Conservation (phyloP, 2,329 filamentous ascomycete genomes). For the Lithohypha guttulata region DNA sequence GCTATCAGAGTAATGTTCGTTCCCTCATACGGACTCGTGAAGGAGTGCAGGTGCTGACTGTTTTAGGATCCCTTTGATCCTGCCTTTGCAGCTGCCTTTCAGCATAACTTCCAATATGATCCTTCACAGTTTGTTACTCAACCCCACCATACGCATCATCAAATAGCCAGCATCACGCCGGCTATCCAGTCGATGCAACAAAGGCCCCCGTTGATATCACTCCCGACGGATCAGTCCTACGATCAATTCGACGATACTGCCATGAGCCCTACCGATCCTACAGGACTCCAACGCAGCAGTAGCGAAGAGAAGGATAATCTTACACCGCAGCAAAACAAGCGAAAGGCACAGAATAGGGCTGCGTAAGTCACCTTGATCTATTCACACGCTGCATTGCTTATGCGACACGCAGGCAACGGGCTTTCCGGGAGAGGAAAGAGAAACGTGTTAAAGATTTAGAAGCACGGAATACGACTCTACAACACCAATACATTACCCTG, state of each 20-base stretch:
- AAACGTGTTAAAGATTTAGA: conserved; percentile 89
- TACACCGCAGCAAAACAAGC: conserved; percentile 46
- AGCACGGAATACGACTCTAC: conserved; percentile 66
- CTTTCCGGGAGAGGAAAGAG: conserved; percentile 93
- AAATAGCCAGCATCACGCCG: conserved; percentile 25
- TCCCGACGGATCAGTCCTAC: neutral
- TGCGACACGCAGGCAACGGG: conserved; percentile 77
- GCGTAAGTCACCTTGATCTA: conserved; percentile 56
- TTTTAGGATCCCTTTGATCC: conserved; percentile 27
- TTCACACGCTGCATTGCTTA: too few relatives aligned
- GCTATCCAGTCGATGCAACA: conserved; percentile 2
- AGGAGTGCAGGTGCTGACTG: conserved; percentile 12
- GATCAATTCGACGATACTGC: neutral
- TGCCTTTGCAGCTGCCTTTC: conserved; percentile 27
- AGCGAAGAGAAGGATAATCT: conserved; percentile 47
- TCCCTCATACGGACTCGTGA: conserved; percentile 12
- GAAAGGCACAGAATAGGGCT: conserved; percentile 62
- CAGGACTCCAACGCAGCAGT: conserved; percentile 29
- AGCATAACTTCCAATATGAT: conserved; percentile 30
- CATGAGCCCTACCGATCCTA: conserved; percentile 21
- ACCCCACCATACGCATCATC: conserved; percentile 9
- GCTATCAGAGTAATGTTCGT: conserved; percentile 25
- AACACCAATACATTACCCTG: conserved; percentile 61
- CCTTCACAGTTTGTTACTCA: conserved; percentile 25
- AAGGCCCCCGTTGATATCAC: neutral